Evolutionary conservation across 345 rosid species (phyloP), one percentile per base, ranked within the genome.

Genomic region (Corchorus capsularis): DNA sequence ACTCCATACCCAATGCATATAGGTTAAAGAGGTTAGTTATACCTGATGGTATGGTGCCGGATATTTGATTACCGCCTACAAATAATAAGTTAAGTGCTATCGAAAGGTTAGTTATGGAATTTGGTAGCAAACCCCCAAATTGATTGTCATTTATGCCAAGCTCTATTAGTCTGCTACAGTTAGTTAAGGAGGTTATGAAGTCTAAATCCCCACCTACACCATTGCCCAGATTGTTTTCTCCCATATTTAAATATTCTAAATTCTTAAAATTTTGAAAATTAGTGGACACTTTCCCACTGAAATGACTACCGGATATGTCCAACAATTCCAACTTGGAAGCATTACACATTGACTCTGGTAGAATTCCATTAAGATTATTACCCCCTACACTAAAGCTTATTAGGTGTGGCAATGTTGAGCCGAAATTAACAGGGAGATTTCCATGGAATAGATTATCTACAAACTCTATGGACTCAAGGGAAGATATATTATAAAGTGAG

Each of bases 281-380:
- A 1, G 32, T 52, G 14, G 27, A 69, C 12, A 69, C 55, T 46
- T 47, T 46, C 19, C 73, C 46, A 15, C 32, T 50, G 4, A 69
- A 52, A 69, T 32, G 6, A 5, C 15, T 69, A 1, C 0, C 0
- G 1, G 43, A 4, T 34, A 69, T 8, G 0, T 49, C 73, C 3
- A 52, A 5, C 0, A 0, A 0, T n/a, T 27, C 8, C 6, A 69
- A 17, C 1, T 69, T 69, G 0, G 82, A 72, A 13, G 74, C 73
- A 61, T 85, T 85, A 52, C 80, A 69, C 39, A 82, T 11, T 4
- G 87, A 80, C 2, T 3, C n/a, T 5, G 81, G 80, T 35, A 85
- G 49, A 13, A 43, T n/a, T 2, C 86, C 84, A 1, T 22, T 46
- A 27, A 83, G 54, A 2, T 62, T 9, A 39, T 82, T 82, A 0